These are phyloP conservation scores for Jacaranda mimosifolia DNA, from an alignment of 257 asterid species.

Conservation along the genomic window DNA sequence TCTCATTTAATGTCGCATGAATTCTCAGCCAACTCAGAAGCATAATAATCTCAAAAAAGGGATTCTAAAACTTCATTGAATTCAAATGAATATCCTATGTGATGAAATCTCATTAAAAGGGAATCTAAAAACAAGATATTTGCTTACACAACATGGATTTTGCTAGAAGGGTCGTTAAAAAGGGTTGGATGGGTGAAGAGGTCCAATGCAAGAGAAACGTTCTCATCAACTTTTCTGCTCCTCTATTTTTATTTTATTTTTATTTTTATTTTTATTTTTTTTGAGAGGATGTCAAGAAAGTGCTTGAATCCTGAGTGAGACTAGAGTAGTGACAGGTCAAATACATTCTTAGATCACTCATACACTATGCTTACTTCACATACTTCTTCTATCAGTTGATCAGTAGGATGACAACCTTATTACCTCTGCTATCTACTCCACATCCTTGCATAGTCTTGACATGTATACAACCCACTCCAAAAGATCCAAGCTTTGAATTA, in stretches of 20 bases:
- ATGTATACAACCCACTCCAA: constrained; percentile 25
- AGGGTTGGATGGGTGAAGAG: constrained; percentile 22
- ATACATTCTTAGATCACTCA: constrained; percentile 26
- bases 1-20: constrained; percentile 28
- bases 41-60: constrained; percentile 28
- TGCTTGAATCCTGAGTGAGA: constrained; percentile 28
- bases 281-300: constrained; percentile 11
- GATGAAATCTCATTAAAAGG: constrained; percentile 35
- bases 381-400: constrained; percentile 12
- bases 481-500: constrained; percentile 18
- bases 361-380: constrained; percentile 23
- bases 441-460: constrained; percentile 23
- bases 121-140: constrained; percentile 33
- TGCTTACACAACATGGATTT: constrained; percentile 31
- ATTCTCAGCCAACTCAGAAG: constrained; percentile 34
- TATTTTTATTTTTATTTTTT: not conserved
- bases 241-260: not conserved
- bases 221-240: constrained; percentile 31
- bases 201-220: constrained; percentile 34
- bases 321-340: constrained; percentile 23
- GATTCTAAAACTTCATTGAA: constrained; percentile 27
- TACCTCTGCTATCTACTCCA: constrained; percentile 1
- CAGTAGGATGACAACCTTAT: constrained; percentile 25
- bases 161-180: constrained; percentile 23
- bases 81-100: constrained; percentile 29